Conservation (phyloP, 305 asterid genomes). For the Rubia peregrina region DNA sequence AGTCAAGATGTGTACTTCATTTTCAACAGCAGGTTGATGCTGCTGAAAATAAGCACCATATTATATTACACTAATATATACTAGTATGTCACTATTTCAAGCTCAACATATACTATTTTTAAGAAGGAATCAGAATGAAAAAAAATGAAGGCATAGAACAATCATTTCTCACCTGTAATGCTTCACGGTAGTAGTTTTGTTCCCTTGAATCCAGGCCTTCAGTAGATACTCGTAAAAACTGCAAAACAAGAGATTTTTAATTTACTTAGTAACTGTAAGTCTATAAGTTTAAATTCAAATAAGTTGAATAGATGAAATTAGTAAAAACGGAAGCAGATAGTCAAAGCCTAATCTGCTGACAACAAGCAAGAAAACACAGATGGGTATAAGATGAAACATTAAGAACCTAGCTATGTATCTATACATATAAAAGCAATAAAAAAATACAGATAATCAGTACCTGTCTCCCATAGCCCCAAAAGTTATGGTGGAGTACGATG, state of each 20-base stretch:
- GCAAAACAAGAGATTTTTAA: constrained; percentile 25
- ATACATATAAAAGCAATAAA: neutral
- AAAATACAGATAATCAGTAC: constrained; percentile 28
- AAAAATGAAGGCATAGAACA: neutral
- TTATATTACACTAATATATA: too few species aligned
- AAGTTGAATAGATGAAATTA: neutral
- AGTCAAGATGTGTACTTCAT: neutral
- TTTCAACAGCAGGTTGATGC: neutral
- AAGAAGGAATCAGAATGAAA: too few species aligned
- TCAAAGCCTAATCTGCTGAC: neutral
- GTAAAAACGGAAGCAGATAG: neutral
- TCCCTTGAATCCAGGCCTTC: constrained; percentile 98
- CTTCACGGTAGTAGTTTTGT: constrained; percentile 70
- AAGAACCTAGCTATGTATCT: constrained; percentile 5
- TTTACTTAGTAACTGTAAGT: neutral
- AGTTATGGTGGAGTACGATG: constrained; percentile 72
- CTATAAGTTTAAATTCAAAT: neutral
- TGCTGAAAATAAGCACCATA: neutral
- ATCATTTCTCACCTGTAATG: constrained; percentile 59
- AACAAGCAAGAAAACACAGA: constrained; percentile 1
- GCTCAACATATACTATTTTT: neutral
- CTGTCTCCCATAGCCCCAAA: constrained; percentile 99
- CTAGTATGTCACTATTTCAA: neutral
- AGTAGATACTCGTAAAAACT: constrained; percentile 95
- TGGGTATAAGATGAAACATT: neutral